Evolutionary conservation across 75 land plant genomes (phyloP).

Genomic region (Azolla pinnata): DNA sequence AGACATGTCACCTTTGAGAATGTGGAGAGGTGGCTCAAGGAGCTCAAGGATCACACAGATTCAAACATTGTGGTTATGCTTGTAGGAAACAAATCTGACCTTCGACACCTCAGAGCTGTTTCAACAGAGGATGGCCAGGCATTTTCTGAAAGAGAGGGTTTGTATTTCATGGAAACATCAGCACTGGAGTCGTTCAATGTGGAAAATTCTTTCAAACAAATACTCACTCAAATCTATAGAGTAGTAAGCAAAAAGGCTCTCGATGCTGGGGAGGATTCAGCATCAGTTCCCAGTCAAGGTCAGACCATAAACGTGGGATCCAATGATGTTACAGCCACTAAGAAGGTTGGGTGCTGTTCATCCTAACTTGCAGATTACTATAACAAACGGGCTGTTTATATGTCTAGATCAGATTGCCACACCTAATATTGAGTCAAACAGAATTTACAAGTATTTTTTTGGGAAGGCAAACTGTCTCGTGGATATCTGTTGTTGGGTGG

Average conservation of each 20-base stretch:
- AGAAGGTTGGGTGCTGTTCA: slow-evolving; percentile 31
- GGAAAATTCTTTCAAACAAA: slow-evolving; percentile 43
- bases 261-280: slow-evolving; percentile 33
- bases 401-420: too few relatives aligned
- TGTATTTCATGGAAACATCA: slow-evolving; percentile 39
- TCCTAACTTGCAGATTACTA: too few relatives aligned
- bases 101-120: slow-evolving; percentile 27
- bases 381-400: too few relatives aligned
- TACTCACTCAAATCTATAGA: slow-evolving; percentile 37
- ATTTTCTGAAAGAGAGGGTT: slow-evolving; percentile 32
- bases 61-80: slow-evolving; percentile 32
- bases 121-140: slow-evolving; percentile 39
- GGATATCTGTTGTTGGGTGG: too few relatives aligned
- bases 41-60: slow-evolving; percentile 32
- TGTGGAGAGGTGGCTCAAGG: slow-evolving; percentile 32
- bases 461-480: too few relatives aligned
- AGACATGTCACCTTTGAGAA: slow-evolving; percentile 24
- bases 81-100: slow-evolving; percentile 28
- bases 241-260: slow-evolving; percentile 36
- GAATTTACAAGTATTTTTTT: too few relatives aligned
- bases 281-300: slow-evolving; percentile 28
- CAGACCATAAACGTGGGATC: slow-evolving; percentile 21
- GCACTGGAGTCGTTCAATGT: slow-evolving; percentile 34
- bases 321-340: slow-evolving; percentile 32
- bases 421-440: too few relatives aligned